Evolutionary conservation across 192 early-diverging fungal genomes (phyloP), one percentile per base, ranked within the genome.

Genomic region (Backusella sp.): DNA sequence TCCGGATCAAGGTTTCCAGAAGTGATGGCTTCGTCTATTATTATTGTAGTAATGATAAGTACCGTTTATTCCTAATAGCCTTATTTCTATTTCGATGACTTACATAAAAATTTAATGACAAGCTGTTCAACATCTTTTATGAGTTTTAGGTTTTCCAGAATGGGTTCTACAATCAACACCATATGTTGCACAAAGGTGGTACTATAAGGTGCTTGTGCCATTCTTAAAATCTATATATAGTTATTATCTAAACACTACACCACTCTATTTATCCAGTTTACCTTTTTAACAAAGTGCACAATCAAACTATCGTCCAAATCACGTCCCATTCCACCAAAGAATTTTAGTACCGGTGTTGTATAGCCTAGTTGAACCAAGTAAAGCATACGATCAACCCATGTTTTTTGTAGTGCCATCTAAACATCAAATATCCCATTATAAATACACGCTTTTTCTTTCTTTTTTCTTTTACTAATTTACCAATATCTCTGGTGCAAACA

Each of bases 281-380:
- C 86, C 76, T 82, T 85, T 52, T 85, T 80, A 8, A 94, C 84
- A 86, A 92, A 91, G 81, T 93, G 90, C 28, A 89, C 85, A 46
- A 87, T 82, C 41, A 91, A 79, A 53, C 88, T 92, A 81, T 94
- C 90, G 65, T 94, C 92, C 34, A 92, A 80, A 23, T 83, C 80
- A n/a, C 84, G 84, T 1, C 79, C 84, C 28, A 80, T 80, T 3
- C 79, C 70, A 35, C 75, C 73, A 67, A 94, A 86, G 74, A 91
- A 94, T 65, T 84, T 78, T 9, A 94, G 68, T 7, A 92, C 85
- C 5, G 92, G 93, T 66, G 88, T 77, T 0, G 83, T 87, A 78
- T 86, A 92, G 74, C 87, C 82, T 41, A 93, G 75, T 68, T 92
- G 87, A 66, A 89, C 87, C 39, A 94, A 73, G 53, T 88, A 88